phyloP scores from a whole-genome alignment of 2,329 filamentous ascomycete genomes.

The Pezicula carpinea region DNA sequence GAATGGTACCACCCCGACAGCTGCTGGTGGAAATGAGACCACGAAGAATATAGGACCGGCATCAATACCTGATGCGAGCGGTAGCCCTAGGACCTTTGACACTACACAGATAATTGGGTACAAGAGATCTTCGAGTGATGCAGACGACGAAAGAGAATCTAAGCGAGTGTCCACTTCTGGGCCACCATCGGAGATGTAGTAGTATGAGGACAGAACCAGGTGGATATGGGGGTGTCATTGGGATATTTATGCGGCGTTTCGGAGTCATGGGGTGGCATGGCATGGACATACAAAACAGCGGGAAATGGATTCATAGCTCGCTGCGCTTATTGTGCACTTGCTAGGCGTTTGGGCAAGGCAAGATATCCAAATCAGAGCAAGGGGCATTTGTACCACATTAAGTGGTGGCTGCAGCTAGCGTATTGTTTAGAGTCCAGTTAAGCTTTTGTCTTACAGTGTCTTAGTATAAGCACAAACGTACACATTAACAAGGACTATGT shows the following conservation, averaged over 20 bases:
- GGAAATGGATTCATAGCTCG: neutral
- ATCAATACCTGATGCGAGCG: slow-evolving; percentile 3
- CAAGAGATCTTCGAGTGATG: slow-evolving; percentile 20
- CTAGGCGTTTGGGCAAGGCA: neutral
- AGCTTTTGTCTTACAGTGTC: too few relatives aligned
- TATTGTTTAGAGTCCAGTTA: too few relatives aligned
- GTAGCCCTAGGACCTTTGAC: slow-evolving; percentile 5
- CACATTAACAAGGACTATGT: too few relatives aligned
- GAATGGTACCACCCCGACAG: slow-evolving; percentile 7
- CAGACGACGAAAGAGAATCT: slow-evolving; percentile 15
- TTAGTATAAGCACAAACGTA: too few relatives aligned
- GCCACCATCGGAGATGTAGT: slow-evolving; percentile 14
- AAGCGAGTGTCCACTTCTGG: slow-evolving; percentile 18
- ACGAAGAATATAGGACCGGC: neutral
- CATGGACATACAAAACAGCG: neutral
- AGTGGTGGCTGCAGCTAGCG: too few relatives aligned
- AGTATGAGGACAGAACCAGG: slow-evolving; percentile 1
- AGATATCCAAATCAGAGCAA: too few relatives aligned
- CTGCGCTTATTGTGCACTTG: slow-evolving; percentile 1
- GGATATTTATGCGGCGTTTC: neutral
- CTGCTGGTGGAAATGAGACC: slow-evolving; percentile 11
- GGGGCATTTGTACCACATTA: too few relatives aligned
- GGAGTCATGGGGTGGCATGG: neutral
- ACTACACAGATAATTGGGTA: slow-evolving; percentile 13
- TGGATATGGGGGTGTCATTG: neutral